These are phyloP conservation scores for Puccinia coronata DNA, from an alignment of 1,284 basidiomycete species.

Conservation along the genomic window DNA sequence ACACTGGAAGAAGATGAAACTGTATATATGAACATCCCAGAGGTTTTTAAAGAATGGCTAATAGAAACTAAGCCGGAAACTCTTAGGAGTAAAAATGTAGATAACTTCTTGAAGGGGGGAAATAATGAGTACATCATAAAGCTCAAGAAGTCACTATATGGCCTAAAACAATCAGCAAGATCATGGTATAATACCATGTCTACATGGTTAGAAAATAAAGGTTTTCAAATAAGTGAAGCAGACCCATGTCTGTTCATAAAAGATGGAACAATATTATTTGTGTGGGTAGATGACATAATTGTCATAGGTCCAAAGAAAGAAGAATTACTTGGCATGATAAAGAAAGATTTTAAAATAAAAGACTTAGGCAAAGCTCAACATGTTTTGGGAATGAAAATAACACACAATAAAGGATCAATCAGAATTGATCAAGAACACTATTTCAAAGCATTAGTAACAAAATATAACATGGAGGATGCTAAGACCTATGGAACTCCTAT, in stretches of 20 bases:
- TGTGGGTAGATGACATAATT: too few relatives aligned
- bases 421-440: too few relatives aligned
- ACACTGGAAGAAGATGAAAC: too few relatives aligned
- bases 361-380: too few relatives aligned
- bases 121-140: constrained; percentile 43
- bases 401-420: too few relatives aligned
- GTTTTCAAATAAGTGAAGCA: constrained; percentile 40
- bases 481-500: too few relatives aligned
- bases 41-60: constrained; percentile 37
- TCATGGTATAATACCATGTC: constrained; percentile 42
- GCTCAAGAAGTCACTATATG: constrained; percentile 49
- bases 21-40: constrained; percentile 23
- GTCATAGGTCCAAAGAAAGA: too few relatives aligned
- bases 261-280: constrained; percentile 1
- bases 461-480: too few relatives aligned
- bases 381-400: too few relatives aligned
- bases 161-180: constrained; percentile 47
- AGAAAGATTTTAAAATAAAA: too few relatives aligned
- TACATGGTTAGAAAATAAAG: constrained; percentile 26
- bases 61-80: constrained; percentile 38
- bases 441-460: too few relatives aligned
- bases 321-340: too few relatives aligned
- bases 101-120: constrained; percentile 3
- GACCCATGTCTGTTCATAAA: constrained; percentile 45
- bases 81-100: constrained; percentile 9